Conservation (phyloP, 176 grass and related monocot species). For the Poa annua region DNA sequence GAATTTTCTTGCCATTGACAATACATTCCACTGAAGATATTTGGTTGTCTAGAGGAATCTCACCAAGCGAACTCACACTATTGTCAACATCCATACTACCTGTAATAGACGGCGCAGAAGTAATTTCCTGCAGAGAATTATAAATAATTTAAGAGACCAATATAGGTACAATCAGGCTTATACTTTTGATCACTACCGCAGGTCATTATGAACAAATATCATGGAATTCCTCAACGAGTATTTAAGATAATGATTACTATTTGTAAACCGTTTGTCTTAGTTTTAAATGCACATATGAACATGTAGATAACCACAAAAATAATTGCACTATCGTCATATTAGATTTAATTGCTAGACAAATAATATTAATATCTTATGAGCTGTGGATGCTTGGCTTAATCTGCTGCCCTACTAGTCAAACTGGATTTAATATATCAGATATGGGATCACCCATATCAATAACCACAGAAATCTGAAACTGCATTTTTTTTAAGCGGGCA, state of each 20-base stretch:
- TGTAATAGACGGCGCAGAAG: conserved; percentile 47
- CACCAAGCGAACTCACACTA: conserved; percentile 10
- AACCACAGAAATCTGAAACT: neutral
- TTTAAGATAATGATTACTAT: neutral
- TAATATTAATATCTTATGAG: neutral
- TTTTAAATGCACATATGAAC: conserved; percentile 15
- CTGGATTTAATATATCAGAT: neutral
- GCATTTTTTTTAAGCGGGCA: too few relatives aligned
- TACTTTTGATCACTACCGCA: neutral
- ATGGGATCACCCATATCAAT: neutral
- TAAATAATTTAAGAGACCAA: neutral
- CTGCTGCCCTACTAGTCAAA: neutral
- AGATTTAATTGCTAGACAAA: neutral
- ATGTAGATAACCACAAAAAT: neutral
- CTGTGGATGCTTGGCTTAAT: neutral
- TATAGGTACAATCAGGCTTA: conserved; percentile 8
- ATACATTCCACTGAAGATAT: conserved; percentile 25
- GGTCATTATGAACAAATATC: conserved; percentile 21
- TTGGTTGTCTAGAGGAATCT: conserved; percentile 35
- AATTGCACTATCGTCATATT: neutral
- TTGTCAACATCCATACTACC: conserved; percentile 36
- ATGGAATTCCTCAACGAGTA: neutral
- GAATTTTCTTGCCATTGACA: neutral
- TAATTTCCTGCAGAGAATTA: conserved; percentile 44
- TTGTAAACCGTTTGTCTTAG: conserved; percentile 2